A percentile compares a stretch with the other conserved stretches of the same genome.
phyloP scores from a whole-genome alignment of 1,284 basidiomycete genomes.

The Phylloboletellus chloephorus region DNA sequence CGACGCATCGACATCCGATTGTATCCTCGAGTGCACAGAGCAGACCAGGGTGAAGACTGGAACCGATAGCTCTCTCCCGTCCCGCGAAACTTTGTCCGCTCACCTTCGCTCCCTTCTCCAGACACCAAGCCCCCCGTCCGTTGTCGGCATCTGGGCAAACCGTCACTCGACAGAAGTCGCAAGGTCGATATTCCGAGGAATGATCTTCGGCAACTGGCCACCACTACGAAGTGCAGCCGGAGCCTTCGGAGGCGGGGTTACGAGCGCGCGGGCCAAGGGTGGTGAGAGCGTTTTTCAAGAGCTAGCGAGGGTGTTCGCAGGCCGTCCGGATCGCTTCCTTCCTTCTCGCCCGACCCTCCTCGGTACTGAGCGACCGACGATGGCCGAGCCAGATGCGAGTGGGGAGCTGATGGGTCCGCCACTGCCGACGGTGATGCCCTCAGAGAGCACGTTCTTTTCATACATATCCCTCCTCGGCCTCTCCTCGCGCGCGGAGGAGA shows the following conservation, averaged over 20 bases:
- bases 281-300: conserved; percentile 25
- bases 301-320: conserved; percentile 14
- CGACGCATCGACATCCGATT: not conserved
- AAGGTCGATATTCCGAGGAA: conserved; percentile 44
- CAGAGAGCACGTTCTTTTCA: conserved; percentile 47
- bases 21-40: not conserved
- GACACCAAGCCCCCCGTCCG: conserved; percentile 15
- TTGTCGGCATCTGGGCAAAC: conserved; percentile 45
- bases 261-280: conserved; percentile 20
- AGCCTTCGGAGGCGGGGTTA: conserved; percentile 31
- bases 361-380: conserved; percentile 10
- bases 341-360: conserved; percentile 3
- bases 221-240: conserved; percentile 20
- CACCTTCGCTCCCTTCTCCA: conserved; percentile 22
- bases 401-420: conserved; percentile 16
- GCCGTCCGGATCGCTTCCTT: conserved; percentile 13
- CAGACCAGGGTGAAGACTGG: not conserved
- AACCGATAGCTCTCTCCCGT: not conserved
- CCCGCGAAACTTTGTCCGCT: conserved; percentile 18
- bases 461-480: conserved; percentile 64
- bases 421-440: conserved; percentile 43
- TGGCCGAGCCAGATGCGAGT: not conserved
- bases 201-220: conserved; percentile 50
- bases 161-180: conserved; percentile 42
- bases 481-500: conserved; percentile 46